Evolutionary conservation across 2,329 filamentous ascomycete genomes (phyloP), one percentile per base, ranked within the genome.

Genomic region (Alternaria atra): DNA sequence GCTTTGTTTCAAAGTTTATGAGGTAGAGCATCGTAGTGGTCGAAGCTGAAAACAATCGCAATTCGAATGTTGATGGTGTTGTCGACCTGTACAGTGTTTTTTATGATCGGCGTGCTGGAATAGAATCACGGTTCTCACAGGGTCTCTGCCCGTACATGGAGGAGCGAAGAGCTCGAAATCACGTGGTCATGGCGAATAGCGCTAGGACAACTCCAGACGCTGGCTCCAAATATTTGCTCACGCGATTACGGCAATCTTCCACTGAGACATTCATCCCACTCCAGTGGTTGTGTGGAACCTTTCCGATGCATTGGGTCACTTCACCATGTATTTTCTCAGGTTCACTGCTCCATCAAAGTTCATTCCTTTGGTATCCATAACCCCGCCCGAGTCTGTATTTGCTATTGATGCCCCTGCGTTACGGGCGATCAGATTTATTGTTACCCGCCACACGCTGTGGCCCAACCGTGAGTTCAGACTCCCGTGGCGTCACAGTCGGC

Each of bases 401-500:
- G 50, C 61, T 47, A 55, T 60, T 61, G 44, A 53, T 55, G 61
- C 65, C 67, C 62, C 54, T 64, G 46, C 37, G 47, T 50, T 42
- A 27, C 53, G 54, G 58, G n/a, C 71, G 43, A 61, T 61, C 51
- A 42, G 39, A 25, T 25, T 29, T 52, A 51, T 59, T 53, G 53
- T 37, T 20, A 52, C 35, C 50, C 62, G 65, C 69, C 64, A 60
- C 62, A 46, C 56, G 57, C 55, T 58, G 48, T 55, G 47, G 40
- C 50, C 57, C 57, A 56, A 47, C 57, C 37, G 48, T 60, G 59
- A 63, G 58, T 58, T 63, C 63, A 61, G 54, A 60, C 53, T 54
- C 51, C 39, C 29, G 52, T 52, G 50, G 37, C 63, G 51, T 62
- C 51, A 52, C 57, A 50, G 54, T 70, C 67, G 64, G 63, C 66